phyloP scores from a whole-genome alignment of 1,139 yeast species.

The Zygoascus sp. region DNA sequence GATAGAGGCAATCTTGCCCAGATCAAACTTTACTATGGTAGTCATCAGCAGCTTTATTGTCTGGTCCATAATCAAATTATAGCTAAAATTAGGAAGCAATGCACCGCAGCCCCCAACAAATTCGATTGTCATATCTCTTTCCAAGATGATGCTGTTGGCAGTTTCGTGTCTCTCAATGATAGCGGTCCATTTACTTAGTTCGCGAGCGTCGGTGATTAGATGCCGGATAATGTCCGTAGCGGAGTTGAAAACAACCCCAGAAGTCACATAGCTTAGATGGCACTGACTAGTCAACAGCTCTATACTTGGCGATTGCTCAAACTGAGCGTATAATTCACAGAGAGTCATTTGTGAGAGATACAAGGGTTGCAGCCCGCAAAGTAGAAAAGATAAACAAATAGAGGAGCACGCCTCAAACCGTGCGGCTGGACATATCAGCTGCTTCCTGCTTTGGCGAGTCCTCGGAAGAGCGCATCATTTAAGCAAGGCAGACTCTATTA shows the following conservation, averaged over 20 bases:
- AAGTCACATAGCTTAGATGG: background rate
- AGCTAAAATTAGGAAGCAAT: background rate
- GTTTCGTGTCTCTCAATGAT: background rate
- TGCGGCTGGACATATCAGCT: background rate
- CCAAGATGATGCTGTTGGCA: background rate
- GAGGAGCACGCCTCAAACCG: background rate
- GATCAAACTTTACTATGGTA: background rate
- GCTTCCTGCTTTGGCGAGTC: no score
- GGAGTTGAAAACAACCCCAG: background rate
- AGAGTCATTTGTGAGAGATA: background rate
- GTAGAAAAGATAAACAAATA: background rate
- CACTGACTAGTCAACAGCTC: background rate
- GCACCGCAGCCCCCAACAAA: slow-evolving; percentile 1
- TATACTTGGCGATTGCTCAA: background rate
- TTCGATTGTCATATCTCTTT: background rate
- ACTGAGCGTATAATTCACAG: background rate
- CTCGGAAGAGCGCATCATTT: no score
- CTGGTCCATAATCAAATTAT: background rate
- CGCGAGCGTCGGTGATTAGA: background rate
- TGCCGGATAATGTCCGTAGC: background rate
- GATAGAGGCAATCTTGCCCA: background rate
- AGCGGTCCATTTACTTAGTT: background rate
- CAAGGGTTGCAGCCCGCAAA: background rate
- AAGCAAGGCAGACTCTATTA: background rate
- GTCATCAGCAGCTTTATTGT: background rate